These are phyloP conservation scores for Phytopythium montanum DNA, from an alignment of 352 stramenopile species.

Conservation along the genomic window DNA sequence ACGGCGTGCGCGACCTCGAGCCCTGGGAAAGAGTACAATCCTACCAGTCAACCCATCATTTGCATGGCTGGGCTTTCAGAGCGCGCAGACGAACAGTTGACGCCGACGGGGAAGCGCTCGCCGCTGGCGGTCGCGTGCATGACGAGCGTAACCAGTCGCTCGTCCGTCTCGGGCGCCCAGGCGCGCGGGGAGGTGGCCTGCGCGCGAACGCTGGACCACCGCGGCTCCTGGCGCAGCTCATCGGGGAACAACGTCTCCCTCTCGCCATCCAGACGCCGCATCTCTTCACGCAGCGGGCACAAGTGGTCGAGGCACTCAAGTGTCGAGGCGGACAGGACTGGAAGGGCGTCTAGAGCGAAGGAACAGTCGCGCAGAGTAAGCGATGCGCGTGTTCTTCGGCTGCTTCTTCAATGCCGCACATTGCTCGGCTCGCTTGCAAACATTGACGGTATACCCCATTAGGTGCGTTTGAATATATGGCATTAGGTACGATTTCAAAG, in stretches of 20 bases:
- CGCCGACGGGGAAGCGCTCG: constrained; percentile 76
- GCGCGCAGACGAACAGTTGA: constrained; percentile 60
- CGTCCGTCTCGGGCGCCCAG: constrained; percentile 49
- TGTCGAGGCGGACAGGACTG: background rate
- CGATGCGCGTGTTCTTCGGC: constrained; percentile 6
- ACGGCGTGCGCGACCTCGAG: constrained; percentile 62
- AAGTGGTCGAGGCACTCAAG: background rate
- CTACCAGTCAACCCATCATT: constrained; percentile 7
- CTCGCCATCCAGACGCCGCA: background rate
- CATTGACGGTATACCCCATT: background rate
- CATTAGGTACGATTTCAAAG: background rate
- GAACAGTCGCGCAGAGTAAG: background rate
- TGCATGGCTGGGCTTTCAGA: background rate
- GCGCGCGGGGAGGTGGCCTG: constrained; percentile 16
- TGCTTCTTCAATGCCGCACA: constrained; percentile 13
- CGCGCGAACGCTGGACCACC: constrained; percentile 62
- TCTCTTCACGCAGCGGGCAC: background rate
- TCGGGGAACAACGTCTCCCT: constrained; percentile 17
- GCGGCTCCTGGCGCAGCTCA: constrained; percentile 58
- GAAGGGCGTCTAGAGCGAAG: background rate
- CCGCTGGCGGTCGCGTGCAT: constrained; percentile 66
- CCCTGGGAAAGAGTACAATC: constrained; percentile 27
- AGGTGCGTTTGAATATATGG: background rate
- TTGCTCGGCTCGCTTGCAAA: background rate
- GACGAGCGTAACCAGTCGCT: constrained; percentile 58